Conservation (phyloP, 2,329 filamentous ascomycete species). For the Myriangium duriaei region DNA sequence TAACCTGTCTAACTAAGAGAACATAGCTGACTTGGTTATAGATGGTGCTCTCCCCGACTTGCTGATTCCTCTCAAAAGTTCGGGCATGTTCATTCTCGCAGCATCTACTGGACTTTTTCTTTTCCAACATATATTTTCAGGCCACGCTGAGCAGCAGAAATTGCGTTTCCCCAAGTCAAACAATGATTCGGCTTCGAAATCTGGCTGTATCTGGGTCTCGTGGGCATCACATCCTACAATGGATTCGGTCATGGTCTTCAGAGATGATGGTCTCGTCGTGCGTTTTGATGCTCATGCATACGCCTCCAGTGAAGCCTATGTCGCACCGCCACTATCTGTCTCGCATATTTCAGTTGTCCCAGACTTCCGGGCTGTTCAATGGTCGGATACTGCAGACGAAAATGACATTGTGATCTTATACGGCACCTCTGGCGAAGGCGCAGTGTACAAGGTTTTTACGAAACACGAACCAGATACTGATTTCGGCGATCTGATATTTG, state of each 20-base stretch:
- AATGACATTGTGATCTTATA: neutral
- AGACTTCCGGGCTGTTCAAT: neutral
- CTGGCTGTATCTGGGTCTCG: neutral
- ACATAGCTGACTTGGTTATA: neutral
- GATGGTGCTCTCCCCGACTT: slow-evolving; percentile 10
- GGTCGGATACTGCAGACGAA: neutral
- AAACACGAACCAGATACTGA: slow-evolving; percentile 27
- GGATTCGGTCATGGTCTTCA: neutral
- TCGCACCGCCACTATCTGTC: no score
- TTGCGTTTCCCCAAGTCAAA: slow-evolving; percentile 29
- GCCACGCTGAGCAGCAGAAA: slow-evolving; percentile 9
- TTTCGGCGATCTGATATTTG: slow-evolving; percentile 17
- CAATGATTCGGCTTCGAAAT: slow-evolving; percentile 24
- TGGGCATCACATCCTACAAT: neutral
- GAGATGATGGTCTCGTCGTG: neutral
- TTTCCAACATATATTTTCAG: slow-evolving; percentile 9
- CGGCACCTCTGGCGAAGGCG: neutral
- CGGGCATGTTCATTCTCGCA: slow-evolving; percentile 11
- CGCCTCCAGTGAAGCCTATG: neutral
- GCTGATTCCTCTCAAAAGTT: slow-evolving; percentile 11
- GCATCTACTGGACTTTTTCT: slow-evolving; percentile 2
- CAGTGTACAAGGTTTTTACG: neutral
- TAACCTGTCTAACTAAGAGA: neutral
- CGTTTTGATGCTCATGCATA: neutral
- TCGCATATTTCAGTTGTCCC: neutral